Evolutionary conservation across 1,284 basidiomycete genomes (phyloP), one percentile per base, ranked within the genome.

Genomic region (Puccinia triticina): DNA sequence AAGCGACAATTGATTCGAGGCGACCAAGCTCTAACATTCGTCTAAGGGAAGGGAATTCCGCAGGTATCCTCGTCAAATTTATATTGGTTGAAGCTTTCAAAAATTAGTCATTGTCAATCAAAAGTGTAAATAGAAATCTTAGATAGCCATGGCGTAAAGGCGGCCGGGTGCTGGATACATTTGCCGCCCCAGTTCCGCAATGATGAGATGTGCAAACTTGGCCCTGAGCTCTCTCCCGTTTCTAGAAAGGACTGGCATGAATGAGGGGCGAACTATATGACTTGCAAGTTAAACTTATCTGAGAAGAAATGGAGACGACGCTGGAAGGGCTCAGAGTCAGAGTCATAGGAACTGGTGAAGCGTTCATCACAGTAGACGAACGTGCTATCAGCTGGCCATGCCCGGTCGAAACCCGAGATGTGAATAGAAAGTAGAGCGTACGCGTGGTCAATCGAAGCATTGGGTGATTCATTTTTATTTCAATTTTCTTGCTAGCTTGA

Each of bases 141-240:
- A 2, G 34, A 14, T n/a, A 32, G 29, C 61, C 14, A 32, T 34
- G 64, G 64, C 14, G 40, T 21, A 66, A 66, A 32, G 64, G 11
- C 29, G 21, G 18, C 18, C 12, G 37, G 23, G 32, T 1, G 10
- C 3, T 66, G 37, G 29, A 26, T 55, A n/a, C 4, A 21, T 50
- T 50, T 50, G 18, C 48, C 4, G 3, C 3, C 21, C 8, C 37
- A 32, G 11, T 66, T 66, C 64, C 64, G 43, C 34, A 43, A 32
- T 66, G 64, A 66, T 40, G 34, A n/a, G 37, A 66, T 66, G 64
- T 37, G 21, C 64, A 66, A 37, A 21, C 64, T 50, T 66, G 64
- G 32, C 37, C 18, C 18, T 66, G 4, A 34, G 14, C 3, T 43
- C 64, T 43, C 34, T 40, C 64, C 37, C 64, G 37, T 43, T 66